Conservation (phyloP, 1,139 yeast species). For the Scheffersomyces cryptocercus region DNA sequence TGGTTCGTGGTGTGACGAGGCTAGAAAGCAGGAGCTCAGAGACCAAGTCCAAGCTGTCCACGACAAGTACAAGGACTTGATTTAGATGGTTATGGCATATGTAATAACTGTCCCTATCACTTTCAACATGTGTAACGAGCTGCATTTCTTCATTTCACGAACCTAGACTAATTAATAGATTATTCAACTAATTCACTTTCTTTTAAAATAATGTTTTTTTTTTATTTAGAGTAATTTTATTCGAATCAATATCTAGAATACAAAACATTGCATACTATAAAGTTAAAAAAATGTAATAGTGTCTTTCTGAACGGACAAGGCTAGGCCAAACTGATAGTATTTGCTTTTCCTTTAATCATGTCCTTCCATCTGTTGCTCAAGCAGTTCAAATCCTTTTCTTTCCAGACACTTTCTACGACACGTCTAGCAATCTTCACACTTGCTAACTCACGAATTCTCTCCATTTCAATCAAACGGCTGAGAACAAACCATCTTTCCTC, state of each 20-base stretch:
- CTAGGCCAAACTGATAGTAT: conserved; percentile 35
- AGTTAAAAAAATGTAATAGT: no score
- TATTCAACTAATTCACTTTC: neutral
- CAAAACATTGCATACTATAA: no score
- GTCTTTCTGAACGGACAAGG: neutral
- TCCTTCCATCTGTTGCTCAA: conserved; percentile 31
- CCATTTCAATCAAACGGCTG: conserved; percentile 29
- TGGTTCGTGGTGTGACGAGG: conserved; percentile 69
- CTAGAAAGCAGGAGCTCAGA: conserved; percentile 50
- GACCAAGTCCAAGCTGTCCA: conserved; percentile 47
- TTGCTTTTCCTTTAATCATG: conserved; percentile 30
- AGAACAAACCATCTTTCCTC: conserved; percentile 36
- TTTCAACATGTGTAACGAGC: neutral
- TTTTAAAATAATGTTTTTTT: neutral
- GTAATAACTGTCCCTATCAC: no score
- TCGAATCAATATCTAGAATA: no score
- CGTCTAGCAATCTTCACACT: conserved; percentile 33
- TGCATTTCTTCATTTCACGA: no score
- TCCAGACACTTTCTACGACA: conserved; percentile 36
- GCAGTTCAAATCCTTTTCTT: conserved; percentile 30
- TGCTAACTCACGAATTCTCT: conserved; percentile 30
- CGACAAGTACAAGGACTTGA: conserved; percentile 35
- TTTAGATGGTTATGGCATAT: neutral
- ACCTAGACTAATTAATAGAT: neutral
- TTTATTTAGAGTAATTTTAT: neutral